Conservation (phyloP, 768 basidiomycete genomes). For the Russula emetica region DNA sequence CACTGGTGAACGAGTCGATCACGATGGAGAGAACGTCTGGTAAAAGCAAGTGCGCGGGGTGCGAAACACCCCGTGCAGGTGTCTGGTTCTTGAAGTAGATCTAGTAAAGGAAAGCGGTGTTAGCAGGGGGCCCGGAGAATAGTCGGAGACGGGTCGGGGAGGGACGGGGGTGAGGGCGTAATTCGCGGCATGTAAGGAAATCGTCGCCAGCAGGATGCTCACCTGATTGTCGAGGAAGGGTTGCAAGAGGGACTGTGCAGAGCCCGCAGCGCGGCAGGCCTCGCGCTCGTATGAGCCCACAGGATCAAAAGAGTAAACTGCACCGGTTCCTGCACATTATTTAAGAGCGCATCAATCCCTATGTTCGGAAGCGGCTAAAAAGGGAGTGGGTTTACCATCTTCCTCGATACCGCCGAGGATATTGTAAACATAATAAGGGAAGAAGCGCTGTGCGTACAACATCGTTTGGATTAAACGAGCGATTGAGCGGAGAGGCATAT, state of each 20-base stretch:
- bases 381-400: conserved; percentile 59
- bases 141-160: conserved; percentile 36
- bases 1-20: conserved; percentile 93
- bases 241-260: conserved; percentile 90
- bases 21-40: conserved; percentile 77
- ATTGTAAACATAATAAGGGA: conserved; percentile 98
- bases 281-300: conserved; percentile 98
- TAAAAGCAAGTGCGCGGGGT: conserved; percentile 80
- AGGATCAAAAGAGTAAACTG: conserved; percentile 99
- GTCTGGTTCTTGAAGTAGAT: conserved; percentile 98
- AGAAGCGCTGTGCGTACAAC: conserved; percentile 93
- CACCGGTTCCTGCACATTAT: conserved; percentile 67
- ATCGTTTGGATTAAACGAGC: conserved; percentile 98
- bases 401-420: conserved; percentile 95
- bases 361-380: conserved; percentile 11
- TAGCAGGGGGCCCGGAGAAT: conserved; percentile 36
- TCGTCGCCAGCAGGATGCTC: conserved; percentile 34
- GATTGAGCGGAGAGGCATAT: conserved; percentile 94
- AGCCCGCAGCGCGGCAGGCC: conserved; percentile 92
- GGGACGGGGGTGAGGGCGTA: background rate
- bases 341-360: conserved; percentile 15
- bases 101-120: conserved; percentile 43
- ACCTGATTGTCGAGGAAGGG: conserved; percentile 99
- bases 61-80: conserved; percentile 62
- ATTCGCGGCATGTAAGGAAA: background rate